Conservation (phyloP, 2,329 filamentous ascomycete genomes). For the Aspergillus calidoustus region DNA sequence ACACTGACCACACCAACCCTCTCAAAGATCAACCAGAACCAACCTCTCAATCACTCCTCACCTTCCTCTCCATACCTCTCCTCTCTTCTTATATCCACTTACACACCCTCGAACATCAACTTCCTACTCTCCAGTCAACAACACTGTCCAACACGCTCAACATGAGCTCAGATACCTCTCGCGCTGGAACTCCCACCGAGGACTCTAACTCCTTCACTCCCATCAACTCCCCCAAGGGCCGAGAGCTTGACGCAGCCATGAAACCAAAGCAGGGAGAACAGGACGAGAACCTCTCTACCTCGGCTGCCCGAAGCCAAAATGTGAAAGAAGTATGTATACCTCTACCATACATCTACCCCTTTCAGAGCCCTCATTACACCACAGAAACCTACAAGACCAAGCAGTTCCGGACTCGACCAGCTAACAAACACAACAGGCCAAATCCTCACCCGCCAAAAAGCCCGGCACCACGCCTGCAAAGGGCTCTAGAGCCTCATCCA, state of each 20-base stretch:
- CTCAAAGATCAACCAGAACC: neutral
- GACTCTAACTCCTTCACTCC: slow-evolving; percentile 8
- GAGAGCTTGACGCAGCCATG: neutral
- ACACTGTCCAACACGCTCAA: neutral
- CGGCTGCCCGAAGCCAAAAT: neutral
- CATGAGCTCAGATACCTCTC: neutral
- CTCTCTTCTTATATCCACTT: neutral
- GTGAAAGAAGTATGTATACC: neutral
- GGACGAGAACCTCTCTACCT: neutral
- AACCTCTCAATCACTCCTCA: neutral
- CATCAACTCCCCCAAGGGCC: slow-evolving; percentile 10
- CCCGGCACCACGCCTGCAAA: neutral
- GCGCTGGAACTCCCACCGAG: neutral
- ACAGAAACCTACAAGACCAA: neutral
- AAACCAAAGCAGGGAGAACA: neutral
- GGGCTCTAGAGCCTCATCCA: neutral
- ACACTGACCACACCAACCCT: neutral
- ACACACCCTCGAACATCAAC: neutral
- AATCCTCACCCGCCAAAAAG: neutral
- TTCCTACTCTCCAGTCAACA: neutral
- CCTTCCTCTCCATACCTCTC: neutral
- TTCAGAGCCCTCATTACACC: no score
- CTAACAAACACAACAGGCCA: neutral
- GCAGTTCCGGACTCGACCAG: neutral
- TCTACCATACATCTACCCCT: neutral